Evolutionary conservation across 1,284 basidiomycete species (phyloP), one percentile per base, ranked within the genome.

Genomic region (Vanrija sp.): DNA sequence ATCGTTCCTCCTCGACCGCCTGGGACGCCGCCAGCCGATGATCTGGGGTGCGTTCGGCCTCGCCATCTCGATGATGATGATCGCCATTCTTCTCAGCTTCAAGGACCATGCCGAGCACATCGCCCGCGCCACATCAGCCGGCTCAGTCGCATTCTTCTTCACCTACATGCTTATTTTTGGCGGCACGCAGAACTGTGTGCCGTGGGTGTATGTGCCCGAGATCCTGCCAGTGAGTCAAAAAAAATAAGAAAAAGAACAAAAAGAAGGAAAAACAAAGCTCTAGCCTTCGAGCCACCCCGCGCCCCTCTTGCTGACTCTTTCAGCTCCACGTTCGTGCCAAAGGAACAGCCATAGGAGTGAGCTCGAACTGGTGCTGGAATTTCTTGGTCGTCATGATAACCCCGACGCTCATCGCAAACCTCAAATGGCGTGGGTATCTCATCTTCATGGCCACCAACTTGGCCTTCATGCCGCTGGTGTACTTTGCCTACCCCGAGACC

Each of bases 401-500:
- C 6, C 52, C 52, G 29, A 53, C 46, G 2, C 39, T 53, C 15
- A 53, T 53, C 46, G 40, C 47, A 4, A 34, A 21, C 21, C 45
- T 53, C 25, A 28, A 38, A 28, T 53, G 52, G 52, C 47, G 47
- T 21, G 52, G 46, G 1, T 53, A 53, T 29, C 52, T 53, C n/a
- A 38, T 53, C 38, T 53, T 53, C 52, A 53, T 53, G 52, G 45
- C 26, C 21, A 47, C 46, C 26, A 53, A 48, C 52, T 38, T 53
- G 14, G 14, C 15, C 23, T 45, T 62, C 51, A 57, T 65, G 39
- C 65, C 64, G 9, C 47, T 54, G 1, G 60, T 66, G 16, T 66
- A 61, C 51, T 64, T 64, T 42, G 61, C 62, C 46, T 66, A 64
- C 49, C 64, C 64, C 39, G 64, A 65, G 28, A 65, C 64, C 6